These are phyloP conservation scores for Aspergillus neotritici DNA, from an alignment of 2,329 filamentous ascomycete species.

Conservation along the genomic window DNA sequence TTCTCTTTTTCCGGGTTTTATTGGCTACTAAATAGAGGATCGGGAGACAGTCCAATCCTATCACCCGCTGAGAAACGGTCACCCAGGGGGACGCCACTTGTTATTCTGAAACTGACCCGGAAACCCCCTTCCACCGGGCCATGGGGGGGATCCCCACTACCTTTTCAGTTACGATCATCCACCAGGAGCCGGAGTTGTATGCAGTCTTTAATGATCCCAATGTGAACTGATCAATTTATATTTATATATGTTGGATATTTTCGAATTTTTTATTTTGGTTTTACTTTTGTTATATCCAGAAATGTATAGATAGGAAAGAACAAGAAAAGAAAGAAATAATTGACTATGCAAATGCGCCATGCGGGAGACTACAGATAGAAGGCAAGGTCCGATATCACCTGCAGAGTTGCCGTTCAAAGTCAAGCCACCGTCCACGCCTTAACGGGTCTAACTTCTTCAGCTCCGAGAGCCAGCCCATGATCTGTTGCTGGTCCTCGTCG, in stretches of 20 bases:
- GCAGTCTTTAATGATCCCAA: too few species aligned
- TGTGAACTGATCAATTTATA: too few species aligned
- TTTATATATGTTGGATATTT: too few species aligned
- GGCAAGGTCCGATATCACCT: constrained; percentile 20
- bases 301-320: background rate
- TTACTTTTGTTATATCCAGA: too few species aligned
- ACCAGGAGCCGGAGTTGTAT: too few species aligned
- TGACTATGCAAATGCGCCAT: background rate
- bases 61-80: too few species aligned
- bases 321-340: constrained; percentile 4
- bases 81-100: constrained; percentile 2
- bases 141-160: constrained; percentile 1
- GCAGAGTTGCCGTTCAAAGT: constrained; percentile 52
- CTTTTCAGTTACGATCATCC: constrained; percentile 7
- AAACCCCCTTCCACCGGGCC: background rate
- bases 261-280: too few species aligned
- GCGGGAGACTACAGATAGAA: background rate
- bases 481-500: constrained; percentile 40
- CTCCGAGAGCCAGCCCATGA: constrained; percentile 57
- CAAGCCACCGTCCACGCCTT: constrained; percentile 68
- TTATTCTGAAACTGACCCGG: constrained; percentile 10
- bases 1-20: too few species aligned
- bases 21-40: too few species aligned
- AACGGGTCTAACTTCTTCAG: constrained; percentile 68
- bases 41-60: too few species aligned